A percentile compares a stretch with the other conserved stretches of the same genome.
Evolutionary conservation across 1,139 yeast species (phyloP).

Genomic region (Geotrichum macrosporum): DNA sequence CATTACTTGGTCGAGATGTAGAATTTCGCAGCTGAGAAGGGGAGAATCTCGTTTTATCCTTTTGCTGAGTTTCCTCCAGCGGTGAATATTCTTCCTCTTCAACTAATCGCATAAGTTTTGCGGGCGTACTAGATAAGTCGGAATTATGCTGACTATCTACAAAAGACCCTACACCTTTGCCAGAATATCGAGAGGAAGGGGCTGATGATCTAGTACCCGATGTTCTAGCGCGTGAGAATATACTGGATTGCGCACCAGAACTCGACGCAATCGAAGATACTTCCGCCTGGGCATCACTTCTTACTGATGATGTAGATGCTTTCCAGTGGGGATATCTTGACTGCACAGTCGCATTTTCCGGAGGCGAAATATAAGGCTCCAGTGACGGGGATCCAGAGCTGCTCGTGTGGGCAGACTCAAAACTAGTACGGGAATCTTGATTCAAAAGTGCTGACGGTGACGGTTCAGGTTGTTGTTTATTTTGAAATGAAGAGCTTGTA

Average conservation of each 20-base stretch:
- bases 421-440: too few relatives aligned
- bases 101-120: constrained; percentile 10
- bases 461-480: too few relatives aligned
- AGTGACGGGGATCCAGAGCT: background rate
- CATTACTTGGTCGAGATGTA: constrained; percentile 8
- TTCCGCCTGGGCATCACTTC: constrained; percentile 1
- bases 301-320: background rate
- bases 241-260: constrained; percentile 8
- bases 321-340: constrained; percentile 7
- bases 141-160: constrained; percentile 2
- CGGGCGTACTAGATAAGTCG: constrained; percentile 4
- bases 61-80: background rate
- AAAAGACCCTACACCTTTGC: constrained; percentile 5
- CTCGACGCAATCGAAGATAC: constrained; percentile 6
- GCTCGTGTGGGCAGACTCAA: background rate
- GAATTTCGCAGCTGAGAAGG: background rate
- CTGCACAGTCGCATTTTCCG: background rate
- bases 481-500: too few relatives aligned
- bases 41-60: background rate
- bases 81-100: constrained; percentile 15
- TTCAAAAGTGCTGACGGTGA: too few relatives aligned
- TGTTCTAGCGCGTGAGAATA: constrained; percentile 10
- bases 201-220: constrained; percentile 9
- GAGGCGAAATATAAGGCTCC: background rate
- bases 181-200: constrained; percentile 7